A percentile compares a stretch with the other conserved stretches of the same genome.
phyloP scores from a whole-genome alignment of 176 grass and related monocot genomes.

The Triticum timopheevii region DNA sequence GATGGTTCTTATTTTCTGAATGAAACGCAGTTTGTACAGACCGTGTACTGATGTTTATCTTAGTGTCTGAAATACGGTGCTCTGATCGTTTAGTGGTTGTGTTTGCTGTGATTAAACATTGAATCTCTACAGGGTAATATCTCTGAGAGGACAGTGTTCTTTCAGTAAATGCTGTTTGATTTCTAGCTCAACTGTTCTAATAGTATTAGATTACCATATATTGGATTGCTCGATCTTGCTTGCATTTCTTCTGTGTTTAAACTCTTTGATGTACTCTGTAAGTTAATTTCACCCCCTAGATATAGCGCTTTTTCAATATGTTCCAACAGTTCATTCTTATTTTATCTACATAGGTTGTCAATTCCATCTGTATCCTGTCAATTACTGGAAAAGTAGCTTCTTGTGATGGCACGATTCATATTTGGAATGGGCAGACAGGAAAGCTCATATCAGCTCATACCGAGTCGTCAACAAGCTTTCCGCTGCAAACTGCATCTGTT shows the following conservation, averaged over 20 bases:
- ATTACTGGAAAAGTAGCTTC: conserved; percentile 77
- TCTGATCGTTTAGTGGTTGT: background rate
- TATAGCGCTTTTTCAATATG: background rate
- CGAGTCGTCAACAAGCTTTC: conserved; percentile 62
- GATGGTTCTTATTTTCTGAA: conserved; percentile 12
- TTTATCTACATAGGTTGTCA: conserved; percentile 73
- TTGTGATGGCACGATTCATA: conserved; percentile 95
- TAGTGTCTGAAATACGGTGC: background rate
- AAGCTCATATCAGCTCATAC: conserved; percentile 79
- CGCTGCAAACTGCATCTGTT: conserved; percentile 46
- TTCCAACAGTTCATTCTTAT: conserved; percentile 2
- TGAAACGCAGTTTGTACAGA: background rate
- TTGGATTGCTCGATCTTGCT: background rate
- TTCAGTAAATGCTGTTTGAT: background rate
- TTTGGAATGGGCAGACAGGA: conserved; percentile 90
- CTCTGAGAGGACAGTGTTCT: background rate
- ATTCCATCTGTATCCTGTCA: conserved; percentile 70
- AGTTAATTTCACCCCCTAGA: background rate
- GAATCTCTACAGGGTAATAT: background rate
- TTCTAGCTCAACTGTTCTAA: background rate
- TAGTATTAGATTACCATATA: background rate
- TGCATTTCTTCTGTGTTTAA: conserved; percentile 18
- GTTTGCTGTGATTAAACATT: background rate
- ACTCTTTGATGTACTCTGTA: conserved; percentile 3
- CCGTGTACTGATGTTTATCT: background rate